Conservation (phyloP, 495 filamentous ascomycete species). For the Bathelium albidoporum region DNA sequence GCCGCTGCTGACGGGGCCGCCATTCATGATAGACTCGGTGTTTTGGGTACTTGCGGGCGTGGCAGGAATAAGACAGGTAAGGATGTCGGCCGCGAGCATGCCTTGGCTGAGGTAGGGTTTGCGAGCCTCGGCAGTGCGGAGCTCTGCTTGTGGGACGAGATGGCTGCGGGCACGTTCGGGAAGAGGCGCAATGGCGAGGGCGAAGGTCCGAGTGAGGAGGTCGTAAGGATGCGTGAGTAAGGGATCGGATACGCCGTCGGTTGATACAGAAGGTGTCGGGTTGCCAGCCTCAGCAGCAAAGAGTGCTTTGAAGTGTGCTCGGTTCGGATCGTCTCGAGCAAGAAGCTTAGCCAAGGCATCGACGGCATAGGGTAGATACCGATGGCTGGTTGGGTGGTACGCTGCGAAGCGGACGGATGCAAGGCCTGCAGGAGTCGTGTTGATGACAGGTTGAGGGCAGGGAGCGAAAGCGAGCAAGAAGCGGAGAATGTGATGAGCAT, state of each 20-base stretch:
- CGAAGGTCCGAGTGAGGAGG: constrained; percentile 80
- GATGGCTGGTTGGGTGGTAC: constrained; percentile 71
- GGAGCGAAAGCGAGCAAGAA: constrained; percentile 89
- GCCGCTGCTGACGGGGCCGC: not conserved
- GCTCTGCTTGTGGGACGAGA: constrained; percentile 16
- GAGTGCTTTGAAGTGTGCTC: constrained; percentile 67
- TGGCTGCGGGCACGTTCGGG: constrained; percentile 46
- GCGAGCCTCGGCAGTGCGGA: constrained; percentile 63
- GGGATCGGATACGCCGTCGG: constrained; percentile 14
- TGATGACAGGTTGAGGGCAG: constrained; percentile 45
- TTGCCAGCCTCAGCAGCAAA: constrained; percentile 59
- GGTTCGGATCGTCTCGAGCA: constrained; percentile 86
- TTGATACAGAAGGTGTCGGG: constrained; percentile 18
- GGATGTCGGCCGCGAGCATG: constrained; percentile 80
- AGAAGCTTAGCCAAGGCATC: constrained; percentile 87
- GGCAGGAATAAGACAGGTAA: constrained; percentile 57
- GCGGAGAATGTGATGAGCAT: constrained; percentile 75
- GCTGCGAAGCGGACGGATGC: constrained; percentile 51
- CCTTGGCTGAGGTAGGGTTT: constrained; percentile 85
- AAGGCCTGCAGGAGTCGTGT: constrained; percentile 11
- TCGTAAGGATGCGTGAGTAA: constrained; percentile 50
- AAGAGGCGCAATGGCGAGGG: constrained; percentile 71
- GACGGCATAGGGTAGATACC: constrained; percentile 79
- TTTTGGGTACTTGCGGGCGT: not conserved
- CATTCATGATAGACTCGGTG: not conserved